phyloP scores from a whole-genome alignment of 2,329 filamentous ascomycete genomes.

The Pestalotiopsis sp. region DNA sequence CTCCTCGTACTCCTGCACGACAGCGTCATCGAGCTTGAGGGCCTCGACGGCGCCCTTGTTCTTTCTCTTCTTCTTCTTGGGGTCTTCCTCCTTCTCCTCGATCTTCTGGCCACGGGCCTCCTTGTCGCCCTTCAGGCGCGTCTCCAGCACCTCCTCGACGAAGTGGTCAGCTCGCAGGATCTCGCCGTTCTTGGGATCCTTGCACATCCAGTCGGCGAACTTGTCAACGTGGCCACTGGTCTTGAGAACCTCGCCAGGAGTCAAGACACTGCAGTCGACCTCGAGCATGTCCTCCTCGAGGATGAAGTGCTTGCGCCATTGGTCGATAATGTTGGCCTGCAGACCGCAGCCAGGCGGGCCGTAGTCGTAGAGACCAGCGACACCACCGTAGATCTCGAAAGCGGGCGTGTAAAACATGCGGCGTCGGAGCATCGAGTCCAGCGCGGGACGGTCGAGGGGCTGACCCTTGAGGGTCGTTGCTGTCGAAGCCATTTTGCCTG shows the following conservation, averaged over 20 bases:
- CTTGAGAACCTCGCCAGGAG: constrained; percentile 91
- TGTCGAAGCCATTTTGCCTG: constrained; percentile 47
- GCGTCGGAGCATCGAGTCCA: constrained; percentile 85
- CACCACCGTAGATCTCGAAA: constrained; percentile 93
- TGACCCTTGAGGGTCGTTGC: constrained; percentile 85
- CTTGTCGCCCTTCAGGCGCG: constrained; percentile 85
- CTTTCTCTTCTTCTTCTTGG: constrained; percentile 87
- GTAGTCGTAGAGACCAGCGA: constrained; percentile 90
- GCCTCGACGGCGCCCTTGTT: constrained; percentile 73
- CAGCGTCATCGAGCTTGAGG: constrained; percentile 83
- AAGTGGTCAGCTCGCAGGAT: constrained; percentile 96
- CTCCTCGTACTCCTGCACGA: constrained; percentile 89
- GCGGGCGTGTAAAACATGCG: constrained; percentile 94
- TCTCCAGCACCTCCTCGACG: constrained; percentile 87
- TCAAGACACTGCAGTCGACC: constrained; percentile 92
- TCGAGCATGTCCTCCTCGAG: constrained; percentile 94
- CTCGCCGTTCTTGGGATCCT: constrained; percentile 96
- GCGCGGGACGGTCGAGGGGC: constrained; percentile 78
- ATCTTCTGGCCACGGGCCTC: constrained; percentile 85
- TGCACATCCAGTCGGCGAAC: constrained; percentile 99
- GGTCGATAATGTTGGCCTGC: constrained; percentile 84
- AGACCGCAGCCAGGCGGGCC: constrained; percentile 86
- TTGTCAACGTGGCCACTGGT: constrained; percentile 96
- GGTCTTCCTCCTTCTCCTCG: constrained; percentile 72
- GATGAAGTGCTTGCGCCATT: constrained; percentile 93